These are phyloP conservation scores for Pochonia chlamydosporia DNA, from an alignment of 2,329 filamentous ascomycete genomes.

Conservation along the genomic window DNA sequence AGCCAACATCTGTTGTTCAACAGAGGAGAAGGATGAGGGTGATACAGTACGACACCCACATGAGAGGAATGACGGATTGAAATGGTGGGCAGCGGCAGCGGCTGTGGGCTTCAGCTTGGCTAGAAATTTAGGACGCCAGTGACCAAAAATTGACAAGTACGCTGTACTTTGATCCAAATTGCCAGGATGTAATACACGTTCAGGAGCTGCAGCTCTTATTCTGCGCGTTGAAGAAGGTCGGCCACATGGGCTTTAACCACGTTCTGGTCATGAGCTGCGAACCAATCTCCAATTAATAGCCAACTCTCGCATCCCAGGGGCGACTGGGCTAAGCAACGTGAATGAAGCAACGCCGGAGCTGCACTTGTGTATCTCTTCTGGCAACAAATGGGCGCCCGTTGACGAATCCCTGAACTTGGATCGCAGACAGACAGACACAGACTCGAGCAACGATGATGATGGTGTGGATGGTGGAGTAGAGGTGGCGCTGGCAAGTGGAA, in stretches of 20 bases:
- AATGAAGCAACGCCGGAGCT: neutral
- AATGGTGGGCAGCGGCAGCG: neutral
- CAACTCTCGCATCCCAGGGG: too few relatives aligned
- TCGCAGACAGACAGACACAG: neutral
- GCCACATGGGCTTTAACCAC: neutral
- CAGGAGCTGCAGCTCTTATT: neutral
- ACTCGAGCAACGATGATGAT: neutral
- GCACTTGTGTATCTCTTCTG: neutral
- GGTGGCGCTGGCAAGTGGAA: slow-evolving; percentile 7
- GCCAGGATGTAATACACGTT: neutral
- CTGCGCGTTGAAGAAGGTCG: neutral
- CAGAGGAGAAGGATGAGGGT: neutral
- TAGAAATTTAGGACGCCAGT: neutral
- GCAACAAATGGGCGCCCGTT: neutral
- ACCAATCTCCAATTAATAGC: too few relatives aligned
- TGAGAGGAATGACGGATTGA: neutral
- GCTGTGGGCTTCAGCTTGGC: neutral
- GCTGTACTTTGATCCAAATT: neutral
- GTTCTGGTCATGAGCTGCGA: too few relatives aligned
- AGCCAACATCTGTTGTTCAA: neutral
- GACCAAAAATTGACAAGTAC: neutral
- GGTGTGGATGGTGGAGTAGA: neutral
- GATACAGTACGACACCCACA: neutral
- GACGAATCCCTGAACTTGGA: neutral
- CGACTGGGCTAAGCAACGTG: neutral